Percentiles rank a stretch among this genome's conserved stretches.
Conservation (phyloP, 192 early-diverging fungal species). For the Phycomyces blakesleeanus region DNA sequence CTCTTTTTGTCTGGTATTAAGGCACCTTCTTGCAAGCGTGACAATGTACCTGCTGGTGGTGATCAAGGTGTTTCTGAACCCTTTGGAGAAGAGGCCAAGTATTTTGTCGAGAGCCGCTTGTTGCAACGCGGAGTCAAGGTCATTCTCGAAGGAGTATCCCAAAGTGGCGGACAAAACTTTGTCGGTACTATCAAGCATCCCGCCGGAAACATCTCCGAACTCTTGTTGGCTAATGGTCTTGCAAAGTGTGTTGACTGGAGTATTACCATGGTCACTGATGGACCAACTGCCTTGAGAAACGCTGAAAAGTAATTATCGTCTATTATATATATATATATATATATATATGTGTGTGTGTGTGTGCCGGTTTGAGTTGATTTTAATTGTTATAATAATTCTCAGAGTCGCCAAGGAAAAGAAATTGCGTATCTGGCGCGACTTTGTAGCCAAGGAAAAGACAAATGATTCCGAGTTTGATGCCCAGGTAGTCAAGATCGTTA, state of each 20-base stretch:
- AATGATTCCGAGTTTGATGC: slow-evolving; percentile 53
- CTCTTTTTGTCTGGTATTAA: slow-evolving; percentile 82
- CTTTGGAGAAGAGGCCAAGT: slow-evolving; percentile 90
- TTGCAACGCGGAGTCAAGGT: slow-evolving; percentile 90
- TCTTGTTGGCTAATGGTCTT: slow-evolving; percentile 72
- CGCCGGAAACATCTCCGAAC: slow-evolving; percentile 90
- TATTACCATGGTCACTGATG: slow-evolving; percentile 70
- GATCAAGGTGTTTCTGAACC: slow-evolving; percentile 71
- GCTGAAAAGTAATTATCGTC: slow-evolving; percentile 63
- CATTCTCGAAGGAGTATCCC: slow-evolving; percentile 69
- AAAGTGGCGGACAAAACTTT: slow-evolving; percentile 63
- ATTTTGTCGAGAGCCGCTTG: slow-evolving; percentile 85
- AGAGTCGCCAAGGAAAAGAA: slow-evolving; percentile 71
- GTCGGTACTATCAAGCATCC: slow-evolving; percentile 77
- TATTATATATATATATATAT: no score
- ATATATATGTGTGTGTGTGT: no score
- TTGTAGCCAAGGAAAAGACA: slow-evolving; percentile 44
- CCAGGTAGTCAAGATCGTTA: slow-evolving; percentile 47
- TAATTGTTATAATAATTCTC: no score
- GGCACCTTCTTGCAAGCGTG: slow-evolving; percentile 70
- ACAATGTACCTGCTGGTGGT: slow-evolving; percentile 63
- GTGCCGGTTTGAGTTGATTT: no score
- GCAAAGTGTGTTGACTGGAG: slow-evolving; percentile 90
- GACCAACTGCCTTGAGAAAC: slow-evolving; percentile 64
- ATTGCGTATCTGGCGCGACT: slow-evolving; percentile 81